Conservation (phyloP, 768 basidiomycete species). For the Mycena alexandri region DNA sequence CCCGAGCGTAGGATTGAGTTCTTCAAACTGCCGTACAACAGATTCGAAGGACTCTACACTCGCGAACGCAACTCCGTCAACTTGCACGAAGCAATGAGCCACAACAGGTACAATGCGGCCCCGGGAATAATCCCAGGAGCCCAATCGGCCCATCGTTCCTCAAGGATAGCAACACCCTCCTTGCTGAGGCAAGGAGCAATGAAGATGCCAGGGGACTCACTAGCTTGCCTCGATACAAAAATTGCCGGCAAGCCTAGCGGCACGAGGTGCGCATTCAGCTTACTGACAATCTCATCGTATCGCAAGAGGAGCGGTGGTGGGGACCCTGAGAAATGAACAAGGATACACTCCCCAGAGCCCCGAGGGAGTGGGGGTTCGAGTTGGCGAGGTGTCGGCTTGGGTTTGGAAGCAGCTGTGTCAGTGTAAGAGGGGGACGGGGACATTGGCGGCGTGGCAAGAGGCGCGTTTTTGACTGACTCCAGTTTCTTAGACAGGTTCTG, state of each 20-base stretch:
- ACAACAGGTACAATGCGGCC: background rate
- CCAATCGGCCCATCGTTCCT: background rate
- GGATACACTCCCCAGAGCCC: background rate
- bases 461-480: conserved; percentile 19
- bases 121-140: background rate
- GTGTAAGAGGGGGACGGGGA: background rate
- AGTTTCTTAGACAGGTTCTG: conserved; percentile 12
- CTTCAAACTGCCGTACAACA: background rate
- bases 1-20: background rate
- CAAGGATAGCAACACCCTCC: background rate
- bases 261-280: no score
- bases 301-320: no score
- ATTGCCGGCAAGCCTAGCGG: no score
- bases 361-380: background rate
- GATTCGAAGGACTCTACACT: background rate
- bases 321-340: background rate
- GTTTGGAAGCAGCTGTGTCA: background rate
- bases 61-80: background rate
- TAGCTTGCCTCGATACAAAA: no score
- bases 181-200: background rate
- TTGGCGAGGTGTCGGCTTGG: background rate
- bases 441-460: background rate
- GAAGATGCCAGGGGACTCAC: no score
- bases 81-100: background rate
- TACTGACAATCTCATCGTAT: no score